Base-by-base conservation (phyloP, 192 early-diverging fungal species). In the Funneliformis geosporum region DNA sequence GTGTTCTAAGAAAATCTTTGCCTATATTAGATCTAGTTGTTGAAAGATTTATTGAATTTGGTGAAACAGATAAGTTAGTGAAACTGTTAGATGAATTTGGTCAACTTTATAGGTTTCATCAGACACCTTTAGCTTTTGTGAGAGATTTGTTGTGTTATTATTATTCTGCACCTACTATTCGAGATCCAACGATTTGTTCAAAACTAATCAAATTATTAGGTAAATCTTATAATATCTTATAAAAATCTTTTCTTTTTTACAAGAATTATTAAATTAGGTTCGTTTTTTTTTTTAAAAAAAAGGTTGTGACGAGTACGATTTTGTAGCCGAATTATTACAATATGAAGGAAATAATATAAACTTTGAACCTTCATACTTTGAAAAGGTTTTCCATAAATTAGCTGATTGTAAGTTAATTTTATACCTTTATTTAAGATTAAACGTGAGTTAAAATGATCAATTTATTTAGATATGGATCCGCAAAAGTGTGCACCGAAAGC, bases 101-200 rank as follows among this genome's bases (percentile, higher is more conserved):
- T 44, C 84, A 88, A 79, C 73, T 91, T 55, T 89, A 92, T 85
- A 82, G 85, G 79, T 84, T 89, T 80, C 90, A 95, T 80, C 91
- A 88, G 42, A 90, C 88, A 33, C 91, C 91, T 16, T 84, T 95
- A 50, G 89, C 89, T 3, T 91, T 90, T 78, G 84, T 95, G 44
- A 89, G 90, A 75, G 89, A 90, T 80, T 85, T 90, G 5, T 75
- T 95, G 59, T 85, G 88, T 50, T 89, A 93, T 69, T 93, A 93
- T 80, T 90, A 90, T 73, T 85, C 89, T 39, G 89, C 93, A 3
- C 86, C 88, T 2, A 86, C 87, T 9, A 65, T 94, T n/a, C 85
- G 87, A 71, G 87, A 92, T 60, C 85, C 88, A 9, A 66, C 81
- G 0, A 89, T 90, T 18, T 69, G 85, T 68, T 87, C 88, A 76